phyloP scores from a whole-genome alignment of 2,329 filamentous ascomycete genomes.

The Zymoseptoria passerinii region DNA sequence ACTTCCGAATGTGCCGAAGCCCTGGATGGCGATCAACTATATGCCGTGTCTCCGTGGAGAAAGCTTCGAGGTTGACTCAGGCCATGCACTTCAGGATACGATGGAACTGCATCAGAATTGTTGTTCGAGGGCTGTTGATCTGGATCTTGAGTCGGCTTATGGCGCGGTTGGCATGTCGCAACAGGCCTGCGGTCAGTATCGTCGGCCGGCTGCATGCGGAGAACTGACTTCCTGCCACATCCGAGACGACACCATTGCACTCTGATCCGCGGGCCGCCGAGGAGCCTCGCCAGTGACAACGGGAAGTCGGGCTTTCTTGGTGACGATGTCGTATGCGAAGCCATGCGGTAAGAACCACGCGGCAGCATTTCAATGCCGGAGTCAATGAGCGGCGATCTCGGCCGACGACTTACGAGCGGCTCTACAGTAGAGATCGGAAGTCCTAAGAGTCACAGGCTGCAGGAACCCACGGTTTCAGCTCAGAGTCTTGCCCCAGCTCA shows the following conservation, averaged over 20 bases:
- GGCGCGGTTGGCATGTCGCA: too few species aligned
- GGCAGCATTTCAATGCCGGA: not conserved
- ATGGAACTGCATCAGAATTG: too few species aligned
- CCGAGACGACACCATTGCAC: not conserved
- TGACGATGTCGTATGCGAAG: not conserved
- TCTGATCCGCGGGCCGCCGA: not conserved
- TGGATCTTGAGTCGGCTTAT: not conserved
- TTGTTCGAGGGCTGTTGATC: not conserved
- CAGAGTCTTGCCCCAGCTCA: not conserved
- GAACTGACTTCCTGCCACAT: not conserved
- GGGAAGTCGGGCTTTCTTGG: not conserved
- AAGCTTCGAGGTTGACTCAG: not conserved
- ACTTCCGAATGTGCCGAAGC: not conserved
- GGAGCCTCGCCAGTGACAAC: not conserved
- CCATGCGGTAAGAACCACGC: not conserved
- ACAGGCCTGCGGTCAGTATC: too few species aligned
- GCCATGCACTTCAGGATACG: not conserved
- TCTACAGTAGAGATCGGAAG: not conserved
- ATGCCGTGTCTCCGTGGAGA: not conserved
- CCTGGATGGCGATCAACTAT: not conserved
- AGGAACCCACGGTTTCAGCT: not conserved
- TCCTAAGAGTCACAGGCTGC: not conserved
- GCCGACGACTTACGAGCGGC: not conserved
- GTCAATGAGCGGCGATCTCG: not conserved
- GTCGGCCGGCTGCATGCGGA: not conserved